phyloP scores from a whole-genome alignment of 2,329 filamentous ascomycete species.

The Dactylonectria estremocensis region DNA sequence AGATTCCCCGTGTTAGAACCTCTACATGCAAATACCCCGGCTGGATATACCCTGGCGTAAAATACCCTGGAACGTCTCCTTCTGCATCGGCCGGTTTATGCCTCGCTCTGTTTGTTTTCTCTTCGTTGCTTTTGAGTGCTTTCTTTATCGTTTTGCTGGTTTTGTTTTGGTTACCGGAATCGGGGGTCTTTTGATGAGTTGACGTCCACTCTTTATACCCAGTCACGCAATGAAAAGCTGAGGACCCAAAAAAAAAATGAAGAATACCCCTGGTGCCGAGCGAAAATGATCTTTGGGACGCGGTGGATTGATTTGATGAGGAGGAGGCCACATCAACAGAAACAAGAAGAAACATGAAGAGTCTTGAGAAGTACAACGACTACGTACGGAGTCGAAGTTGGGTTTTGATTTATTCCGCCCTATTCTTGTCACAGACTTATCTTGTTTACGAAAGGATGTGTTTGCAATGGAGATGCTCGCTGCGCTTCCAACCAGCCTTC shows the following conservation, averaged over 20 bases:
- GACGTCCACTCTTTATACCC: conserved; percentile 56
- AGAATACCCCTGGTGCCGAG: conserved; percentile 53
- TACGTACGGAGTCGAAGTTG: conserved; percentile 43
- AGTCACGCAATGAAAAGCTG: conserved; percentile 50
- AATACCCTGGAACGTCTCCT: conserved; percentile 66
- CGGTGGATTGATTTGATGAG: conserved; percentile 45
- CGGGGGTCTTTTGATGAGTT: conserved; percentile 53
- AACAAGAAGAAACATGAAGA: conserved; percentile 41
- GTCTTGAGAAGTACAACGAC: conserved; percentile 34
- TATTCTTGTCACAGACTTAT: conserved; percentile 33
- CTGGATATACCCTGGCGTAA: conserved; percentile 78
- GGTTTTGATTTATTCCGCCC: conserved; percentile 39
- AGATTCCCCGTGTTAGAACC: conserved; percentile 68
- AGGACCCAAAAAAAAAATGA: conserved; percentile 48
- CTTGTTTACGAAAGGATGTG: conserved; percentile 27
- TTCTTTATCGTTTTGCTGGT: conserved; percentile 39
- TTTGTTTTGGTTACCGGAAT: conserved; percentile 46
- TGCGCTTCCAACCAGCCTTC: conserved; percentile 7
- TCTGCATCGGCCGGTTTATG: conserved; percentile 64
- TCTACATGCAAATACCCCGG: conserved; percentile 71
- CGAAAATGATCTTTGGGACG: conserved; percentile 45
- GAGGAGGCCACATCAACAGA: conserved; percentile 47
- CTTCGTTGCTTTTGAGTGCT: conserved; percentile 47
- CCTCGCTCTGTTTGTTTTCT: conserved; percentile 52
- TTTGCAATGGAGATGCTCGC: conserved; percentile 36